Evolutionary conservation across 495 filamentous ascomycete species (phyloP), one percentile per base, ranked within the genome.

Genomic region (Neurospora tetrasperma): DNA sequence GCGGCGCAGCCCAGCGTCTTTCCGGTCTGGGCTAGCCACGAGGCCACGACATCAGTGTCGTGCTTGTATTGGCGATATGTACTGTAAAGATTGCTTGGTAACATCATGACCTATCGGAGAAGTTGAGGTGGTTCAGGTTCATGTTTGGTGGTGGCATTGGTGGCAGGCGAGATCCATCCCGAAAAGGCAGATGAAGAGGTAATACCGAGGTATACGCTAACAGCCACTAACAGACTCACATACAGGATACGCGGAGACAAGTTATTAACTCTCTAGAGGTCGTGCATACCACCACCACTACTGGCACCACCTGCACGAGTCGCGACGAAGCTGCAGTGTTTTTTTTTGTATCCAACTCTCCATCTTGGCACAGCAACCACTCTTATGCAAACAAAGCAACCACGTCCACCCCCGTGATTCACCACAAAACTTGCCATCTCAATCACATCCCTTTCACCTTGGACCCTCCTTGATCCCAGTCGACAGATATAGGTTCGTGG

Each of bases 401-500:
- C 12, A 62, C 23, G 31, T 14, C 54, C 54, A 62, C 35, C 23
- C 54, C 12, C 23, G 14, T 35, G 5, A 62, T 35, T 62, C 23
- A 62, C 1, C 54, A 62, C 54, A 18, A 18, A 31, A 9, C 1
- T 8, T 8, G 27, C 27, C 54, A 66, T 66, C 27, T 35, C 27
- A 35, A 66, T 66, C 54, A 66, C 27, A 16, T 10, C 40, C 59
- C 71, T 12, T 71, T 73, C 18, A 72, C 42, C 40, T 75, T 75
- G 18, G 76, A 69, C 42, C 80, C 81, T 38, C 78, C 77, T 8
- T 73, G 71, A 54, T 85, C 84, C 85, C 86, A 88, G 20, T 78
- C 81, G 10, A 89, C 84, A 38, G 76, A 74, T 74, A 89, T 86
- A 7, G 84, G 82, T 43, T 87, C 83, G 78, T 88, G 86, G 23